Evolutionary conservation across 371 early-diverging fungal species (phyloP), one percentile per base, ranked within the genome.

Genomic region (Apophysomyces variabilis): DNA sequence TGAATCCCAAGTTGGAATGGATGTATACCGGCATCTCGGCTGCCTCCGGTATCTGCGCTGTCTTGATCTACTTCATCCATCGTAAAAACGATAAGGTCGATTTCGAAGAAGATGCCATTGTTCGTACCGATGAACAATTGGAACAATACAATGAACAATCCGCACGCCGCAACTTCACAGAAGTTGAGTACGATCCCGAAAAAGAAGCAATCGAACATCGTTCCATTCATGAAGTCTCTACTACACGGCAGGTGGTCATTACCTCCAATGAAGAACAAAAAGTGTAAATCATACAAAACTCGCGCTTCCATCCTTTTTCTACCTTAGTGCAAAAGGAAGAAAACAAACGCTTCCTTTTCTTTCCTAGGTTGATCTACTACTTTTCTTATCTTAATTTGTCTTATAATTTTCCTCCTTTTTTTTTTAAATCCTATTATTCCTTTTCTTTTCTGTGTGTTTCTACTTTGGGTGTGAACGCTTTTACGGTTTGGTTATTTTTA

Each of bases 1-100:
- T 79, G 21, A 90, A 90, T 67, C 91, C 91, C 61, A 82, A 88
- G 69, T 76, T 92, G 46, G 78, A 84, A n/a, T 88, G 86, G 69
- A 75, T 90, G 74, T 91, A 89, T 69, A 86, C 84, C 18, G 85
- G 82, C 72, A 71, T 83, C 50, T 21, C 66, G 36, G 36, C 18
- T 58, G 73, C 78, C 35, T 67, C 72, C 8, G 7, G 18, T 45
- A 16, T 67, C 38, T 64, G 65, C 36, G 38, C 62, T 16, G 38
- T 67, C 36, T 47, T 71, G 39, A 63, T 71, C 44, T 71, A 65
- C 57, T 5, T 67, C 62, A 57, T 38, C 39, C 72, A 71, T 39
- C 45, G 47, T 44, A 71, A 71, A 59, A 38, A 56, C 21, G 67
- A 71, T 50, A 44, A 57, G 8, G 58, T 59, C 32, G 72, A 71